phyloP scores from a whole-genome alignment of 441 rosid genomes.

The Arabidopsis lyrata region DNA sequence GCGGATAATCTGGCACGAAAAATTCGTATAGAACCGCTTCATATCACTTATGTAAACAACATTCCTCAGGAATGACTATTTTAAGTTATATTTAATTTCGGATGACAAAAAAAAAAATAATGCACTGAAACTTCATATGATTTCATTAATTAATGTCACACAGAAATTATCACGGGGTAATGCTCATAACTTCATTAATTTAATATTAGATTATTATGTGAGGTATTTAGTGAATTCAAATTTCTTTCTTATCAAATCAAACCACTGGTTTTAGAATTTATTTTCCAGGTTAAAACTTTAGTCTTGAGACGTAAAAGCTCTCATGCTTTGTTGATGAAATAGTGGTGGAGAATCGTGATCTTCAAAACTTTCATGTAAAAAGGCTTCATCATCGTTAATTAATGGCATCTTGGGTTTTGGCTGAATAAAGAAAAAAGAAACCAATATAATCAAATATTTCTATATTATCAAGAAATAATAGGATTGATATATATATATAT shows the following conservation, averaged over 20 bases:
- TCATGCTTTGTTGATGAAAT: slow-evolving; percentile 30
- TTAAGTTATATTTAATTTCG: too few species aligned
- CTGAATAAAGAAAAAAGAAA: neutral
- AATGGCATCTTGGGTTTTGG: slow-evolving; percentile 36
- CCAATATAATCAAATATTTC: too few species aligned
- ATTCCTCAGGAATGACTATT: too few species aligned
- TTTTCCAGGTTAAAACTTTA: neutral
- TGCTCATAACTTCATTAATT: neutral
- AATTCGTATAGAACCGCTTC: too few species aligned
- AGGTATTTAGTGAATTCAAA: neutral
- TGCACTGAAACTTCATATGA: neutral
- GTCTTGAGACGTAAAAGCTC: slow-evolving; percentile 29
- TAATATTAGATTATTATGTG: neutral
- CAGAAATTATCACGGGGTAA: neutral
- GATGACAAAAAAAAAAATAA: too few species aligned
- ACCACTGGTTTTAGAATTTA: neutral
- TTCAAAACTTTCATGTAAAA: slow-evolving; percentile 36
- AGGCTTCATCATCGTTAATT: slow-evolving; percentile 37
- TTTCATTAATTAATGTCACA: neutral
- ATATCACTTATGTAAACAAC: too few species aligned
- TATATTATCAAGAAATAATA: slow-evolving; percentile 23
- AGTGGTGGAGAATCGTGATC: slow-evolving; percentile 45
- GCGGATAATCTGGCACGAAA: too few species aligned
- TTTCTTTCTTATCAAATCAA: neutral
- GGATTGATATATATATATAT: too few species aligned